These are phyloP conservation scores for Erodium maritimum DNA, from an alignment of 345 rosid genomes.

Conservation along the genomic window DNA sequence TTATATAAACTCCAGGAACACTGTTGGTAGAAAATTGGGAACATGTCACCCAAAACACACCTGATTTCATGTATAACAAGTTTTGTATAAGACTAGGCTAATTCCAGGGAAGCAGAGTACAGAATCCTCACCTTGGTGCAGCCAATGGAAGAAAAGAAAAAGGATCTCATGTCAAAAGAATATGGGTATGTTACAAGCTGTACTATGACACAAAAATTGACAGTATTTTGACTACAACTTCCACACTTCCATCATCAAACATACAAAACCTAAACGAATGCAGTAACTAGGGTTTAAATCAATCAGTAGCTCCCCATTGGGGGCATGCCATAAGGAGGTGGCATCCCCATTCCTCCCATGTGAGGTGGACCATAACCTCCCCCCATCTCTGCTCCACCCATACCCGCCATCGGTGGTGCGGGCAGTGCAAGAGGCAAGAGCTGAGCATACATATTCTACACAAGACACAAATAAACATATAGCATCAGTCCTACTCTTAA, in stretches of 20 bases:
- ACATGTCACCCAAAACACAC: no score
- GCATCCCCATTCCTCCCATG: no score
- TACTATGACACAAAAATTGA: not conserved
- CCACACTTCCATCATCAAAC: not conserved
- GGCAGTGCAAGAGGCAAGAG: slow-evolving; percentile 71
- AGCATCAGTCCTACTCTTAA: no score
- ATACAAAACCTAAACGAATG: not conserved
- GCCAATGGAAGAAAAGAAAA: no score
- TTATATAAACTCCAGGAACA: no score
- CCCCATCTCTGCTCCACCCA: slow-evolving; percentile 34
- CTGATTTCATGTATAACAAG: no score
- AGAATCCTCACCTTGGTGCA: no score
- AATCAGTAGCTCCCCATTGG: slow-evolving; percentile 41
- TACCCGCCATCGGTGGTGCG: slow-evolving; percentile 83
- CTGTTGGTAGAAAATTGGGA: no score
- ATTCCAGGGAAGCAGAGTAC: not conserved
- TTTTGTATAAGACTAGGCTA: not conserved
- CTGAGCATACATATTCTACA: slow-evolving; percentile 85
- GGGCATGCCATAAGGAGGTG: slow-evolving; percentile 53
- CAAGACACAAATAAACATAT: not conserved
- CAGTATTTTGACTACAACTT: not conserved
- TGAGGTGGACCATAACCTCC: not conserved
- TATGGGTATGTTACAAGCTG: not conserved
- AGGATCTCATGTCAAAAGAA: not conserved
- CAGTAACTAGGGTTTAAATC: no score